A percentile compares a stretch with the other conserved stretches of the same genome.
phyloP scores from a whole-genome alignment of 2,329 filamentous ascomycete species.

The Microcyclospora tardicrescens region DNA sequence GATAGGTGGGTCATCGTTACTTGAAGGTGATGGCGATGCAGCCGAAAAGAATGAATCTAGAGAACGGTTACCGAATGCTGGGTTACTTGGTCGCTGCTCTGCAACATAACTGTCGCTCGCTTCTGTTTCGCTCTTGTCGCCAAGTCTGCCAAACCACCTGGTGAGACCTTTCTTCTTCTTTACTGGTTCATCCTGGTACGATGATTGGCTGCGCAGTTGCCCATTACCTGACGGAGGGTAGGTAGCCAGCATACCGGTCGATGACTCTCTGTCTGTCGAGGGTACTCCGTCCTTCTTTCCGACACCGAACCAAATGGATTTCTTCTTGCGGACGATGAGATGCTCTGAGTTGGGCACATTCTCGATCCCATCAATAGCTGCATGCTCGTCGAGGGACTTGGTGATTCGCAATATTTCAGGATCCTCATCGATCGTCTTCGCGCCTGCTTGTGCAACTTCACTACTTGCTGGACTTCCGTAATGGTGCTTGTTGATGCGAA shows the following conservation, averaged over 20 bases:
- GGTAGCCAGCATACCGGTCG: neutral
- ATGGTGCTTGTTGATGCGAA: constrained; percentile 42
- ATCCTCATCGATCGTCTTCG: too few relatives aligned
- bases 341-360: constrained; percentile 10
- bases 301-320: constrained; percentile 34
- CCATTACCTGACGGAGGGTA: too few relatives aligned
- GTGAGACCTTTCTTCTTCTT: too few relatives aligned
- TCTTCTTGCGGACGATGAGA: constrained; percentile 28
- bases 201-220: too few relatives aligned
- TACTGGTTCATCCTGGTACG: too few relatives aligned
- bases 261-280: constrained; percentile 1
- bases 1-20: constrained; percentile 37
- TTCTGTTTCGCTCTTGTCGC: too few relatives aligned
- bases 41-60: constrained; percentile 19
- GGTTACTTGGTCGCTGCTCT: too few relatives aligned
- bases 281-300: constrained; percentile 12
- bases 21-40: constrained; percentile 27
- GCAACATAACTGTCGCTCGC: too few relatives aligned
- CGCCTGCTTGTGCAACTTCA: constrained; percentile 3
- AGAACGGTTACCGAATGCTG: constrained; percentile 5
- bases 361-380: constrained; percentile 18
- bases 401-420: constrained; percentile 6
- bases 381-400: constrained; percentile 11
- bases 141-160: too few relatives aligned
- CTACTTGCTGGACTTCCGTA: constrained; percentile 17